Evolutionary conservation across 2,329 filamentous ascomycete species (phyloP).

Genomic region (Gnomoniopsis smithogilvyi): DNA sequence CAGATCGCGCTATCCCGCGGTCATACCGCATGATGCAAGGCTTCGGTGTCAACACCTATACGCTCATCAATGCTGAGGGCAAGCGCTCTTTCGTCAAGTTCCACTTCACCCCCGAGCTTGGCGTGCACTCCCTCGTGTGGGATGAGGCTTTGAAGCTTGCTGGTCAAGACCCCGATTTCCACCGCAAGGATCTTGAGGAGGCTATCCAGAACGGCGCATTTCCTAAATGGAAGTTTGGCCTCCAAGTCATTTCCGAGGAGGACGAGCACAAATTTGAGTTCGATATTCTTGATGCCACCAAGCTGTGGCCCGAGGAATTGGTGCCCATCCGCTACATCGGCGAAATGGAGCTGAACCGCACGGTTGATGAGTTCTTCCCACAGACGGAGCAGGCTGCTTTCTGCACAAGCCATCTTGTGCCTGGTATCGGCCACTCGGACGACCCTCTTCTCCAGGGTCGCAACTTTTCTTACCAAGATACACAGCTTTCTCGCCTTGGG

Average conservation of each 20-base stretch:
- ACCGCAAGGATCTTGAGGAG: conserved; percentile 72
- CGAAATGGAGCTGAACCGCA: conserved; percentile 74
- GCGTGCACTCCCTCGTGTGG: conserved; percentile 74
- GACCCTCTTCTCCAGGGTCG: conserved; percentile 73
- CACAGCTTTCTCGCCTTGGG: conserved; percentile 67
- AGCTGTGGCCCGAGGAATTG: conserved; percentile 78
- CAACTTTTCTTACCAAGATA: conserved; percentile 67
- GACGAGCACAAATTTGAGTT: conserved; percentile 78
- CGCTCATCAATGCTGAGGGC: conserved; percentile 63
- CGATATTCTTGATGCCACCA: conserved; percentile 81
- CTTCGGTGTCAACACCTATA: conserved; percentile 79
- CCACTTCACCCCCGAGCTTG: conserved; percentile 70
- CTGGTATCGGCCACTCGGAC: conserved; percentile 73
- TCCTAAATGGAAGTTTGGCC: conserved; percentile 77
- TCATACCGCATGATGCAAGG: conserved; percentile 84
- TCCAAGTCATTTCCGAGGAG: conserved; percentile 72
- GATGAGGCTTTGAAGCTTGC: conserved; percentile 74
- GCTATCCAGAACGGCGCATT: conserved; percentile 70
- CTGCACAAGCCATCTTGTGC: conserved; percentile 75
- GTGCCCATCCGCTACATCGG: conserved; percentile 76
- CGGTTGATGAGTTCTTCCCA: conserved; percentile 77
- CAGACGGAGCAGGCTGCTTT: conserved; percentile 83
- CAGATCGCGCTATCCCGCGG: conserved; percentile 68
- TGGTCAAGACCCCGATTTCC: conserved; percentile 77
- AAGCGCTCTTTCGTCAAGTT: conserved; percentile 76